Base-by-base conservation (phyloP, 2,329 filamentous ascomycete species). In the Thielaviopsis punctulata region DNA sequence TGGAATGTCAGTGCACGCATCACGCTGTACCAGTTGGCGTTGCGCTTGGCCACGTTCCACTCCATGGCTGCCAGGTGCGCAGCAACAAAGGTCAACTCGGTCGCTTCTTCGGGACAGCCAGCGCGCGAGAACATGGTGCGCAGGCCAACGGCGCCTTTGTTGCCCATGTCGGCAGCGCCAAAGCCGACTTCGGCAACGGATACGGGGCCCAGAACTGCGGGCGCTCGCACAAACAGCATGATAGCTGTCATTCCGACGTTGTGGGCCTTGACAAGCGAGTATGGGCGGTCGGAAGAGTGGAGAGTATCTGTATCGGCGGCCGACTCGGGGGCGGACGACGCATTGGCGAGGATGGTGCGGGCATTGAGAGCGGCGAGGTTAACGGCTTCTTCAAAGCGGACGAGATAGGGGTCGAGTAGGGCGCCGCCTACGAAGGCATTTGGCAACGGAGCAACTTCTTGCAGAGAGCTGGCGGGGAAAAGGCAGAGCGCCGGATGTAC, bases 1-100 rank as follows among this genome's bases (percentile, higher is more conserved):
- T 71, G 70, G 63, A 98, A 96, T 1, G 92, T 81, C 53, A 95
- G 69, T 10, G 82, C 76, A 21, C 84, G 78, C 57, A 88, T 85
- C 55, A 96, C 86, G 58, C 75, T 80, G 60, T 81, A 80, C 89
- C 92, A 98, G 64, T 96, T 90, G 59, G 79, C 73, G 62, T 96
- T 96, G 50, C 92, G 75, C 45, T 79, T 73, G 51, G 80, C 71
- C 47, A 87, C 69, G 45, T 81, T 84, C 67, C 79, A 77, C 66
- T 98, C 92, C 78, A 87, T 86, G 6, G 90, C 84, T 0, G 89
- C 86, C 52, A 96, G 70, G 65, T 98, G 92, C 12, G 88, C 86
- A 39, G 86, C 80, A 41, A 94, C 81, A 63, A 96, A 92, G 0
- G 87, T 95, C 52, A 95, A 65, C 60, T 85, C 77, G 23, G 82